phyloP scores from a whole-genome alignment of 352 stramenopile genomes.

The Globisporangium mamillatum region DNA sequence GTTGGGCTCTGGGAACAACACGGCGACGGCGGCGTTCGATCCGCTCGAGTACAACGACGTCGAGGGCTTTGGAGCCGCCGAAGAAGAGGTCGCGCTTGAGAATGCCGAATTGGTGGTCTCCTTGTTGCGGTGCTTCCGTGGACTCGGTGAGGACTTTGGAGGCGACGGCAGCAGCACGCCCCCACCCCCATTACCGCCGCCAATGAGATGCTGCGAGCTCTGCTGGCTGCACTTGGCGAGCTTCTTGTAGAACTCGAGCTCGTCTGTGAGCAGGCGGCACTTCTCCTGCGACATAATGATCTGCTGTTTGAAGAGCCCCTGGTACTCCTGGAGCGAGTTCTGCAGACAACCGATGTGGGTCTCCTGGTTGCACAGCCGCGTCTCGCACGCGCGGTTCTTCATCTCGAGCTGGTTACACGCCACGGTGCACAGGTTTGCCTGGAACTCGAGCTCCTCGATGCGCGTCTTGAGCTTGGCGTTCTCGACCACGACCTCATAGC shows the following conservation, averaged over 20 bases:
- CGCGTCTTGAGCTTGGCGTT: constrained; percentile 69
- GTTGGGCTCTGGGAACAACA: constrained; percentile 15
- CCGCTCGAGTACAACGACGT: neutral
- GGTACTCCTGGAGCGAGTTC: constrained; percentile 77
- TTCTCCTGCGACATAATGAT: constrained; percentile 83
- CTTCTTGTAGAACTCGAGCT: constrained; percentile 85
- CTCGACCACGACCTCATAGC: constrained; percentile 59
- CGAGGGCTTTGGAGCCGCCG: neutral
- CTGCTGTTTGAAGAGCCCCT: constrained; percentile 79
- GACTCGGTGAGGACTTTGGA: constrained; percentile 14
- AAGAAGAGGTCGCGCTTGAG: neutral
- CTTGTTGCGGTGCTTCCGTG: constrained; percentile 11
- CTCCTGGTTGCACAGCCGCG: constrained; percentile 68
- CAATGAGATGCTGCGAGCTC: constrained; percentile 24
- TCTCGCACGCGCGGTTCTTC: constrained; percentile 68
- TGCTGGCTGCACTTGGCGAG: constrained; percentile 53
- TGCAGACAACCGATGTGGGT: constrained; percentile 71
- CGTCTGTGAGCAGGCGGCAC: constrained; percentile 65
- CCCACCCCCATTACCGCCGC: neutral
- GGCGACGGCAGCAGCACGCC: neutral
- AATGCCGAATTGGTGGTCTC: neutral
- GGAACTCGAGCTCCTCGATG: constrained; percentile 71
- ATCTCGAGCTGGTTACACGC: constrained; percentile 61
- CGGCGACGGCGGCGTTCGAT: neutral
- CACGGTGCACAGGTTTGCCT: constrained; percentile 57